phyloP scores from a whole-genome alignment of 2,329 filamentous ascomycete genomes.

The Ophiognomonia clavigignenti-juglandacearum region DNA sequence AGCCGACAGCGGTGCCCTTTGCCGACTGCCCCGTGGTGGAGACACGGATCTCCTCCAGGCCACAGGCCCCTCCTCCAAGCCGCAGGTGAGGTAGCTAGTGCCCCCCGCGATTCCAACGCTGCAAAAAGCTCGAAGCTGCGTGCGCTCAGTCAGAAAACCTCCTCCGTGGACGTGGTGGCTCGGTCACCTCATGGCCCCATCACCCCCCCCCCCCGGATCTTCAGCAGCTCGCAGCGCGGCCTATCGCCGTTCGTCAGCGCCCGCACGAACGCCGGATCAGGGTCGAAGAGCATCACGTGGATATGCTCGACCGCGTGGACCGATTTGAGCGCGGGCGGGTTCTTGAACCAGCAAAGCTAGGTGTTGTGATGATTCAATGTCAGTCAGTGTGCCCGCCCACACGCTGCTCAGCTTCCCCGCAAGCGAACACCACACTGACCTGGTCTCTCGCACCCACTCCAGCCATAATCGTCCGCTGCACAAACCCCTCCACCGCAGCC shows the following conservation, averaged over 20 bases:
- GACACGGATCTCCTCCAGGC: constrained; percentile 30
- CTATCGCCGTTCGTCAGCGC: constrained; percentile 71
- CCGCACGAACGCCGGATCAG: constrained; percentile 63
- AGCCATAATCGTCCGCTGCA: constrained; percentile 60
- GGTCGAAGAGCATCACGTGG: constrained; percentile 83
- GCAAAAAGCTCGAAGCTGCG: no score
- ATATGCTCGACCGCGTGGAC: constrained; percentile 88
- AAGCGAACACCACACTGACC: no score
- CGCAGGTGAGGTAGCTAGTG: no score
- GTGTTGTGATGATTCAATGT: no score
- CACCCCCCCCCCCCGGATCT: no score
- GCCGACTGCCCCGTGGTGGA: constrained; percentile 69
- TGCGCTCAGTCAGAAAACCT: no score
- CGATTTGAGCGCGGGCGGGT: constrained; percentile 81
- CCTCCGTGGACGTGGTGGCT: no score
- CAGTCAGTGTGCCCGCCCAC: no score
- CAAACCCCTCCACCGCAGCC: constrained; percentile 64
- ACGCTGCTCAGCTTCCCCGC: no score
- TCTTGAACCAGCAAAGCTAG: constrained; percentile 72
- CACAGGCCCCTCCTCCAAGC: neutral
- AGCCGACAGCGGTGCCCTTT: constrained; percentile 68
- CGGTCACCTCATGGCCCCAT: no score
- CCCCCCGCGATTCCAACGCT: no score
- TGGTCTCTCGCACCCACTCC: constrained; percentile 45
- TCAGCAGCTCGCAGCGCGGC: constrained; percentile 50